Conservation (phyloP, 257 asterid genomes). For the Petunia axillaris region DNA sequence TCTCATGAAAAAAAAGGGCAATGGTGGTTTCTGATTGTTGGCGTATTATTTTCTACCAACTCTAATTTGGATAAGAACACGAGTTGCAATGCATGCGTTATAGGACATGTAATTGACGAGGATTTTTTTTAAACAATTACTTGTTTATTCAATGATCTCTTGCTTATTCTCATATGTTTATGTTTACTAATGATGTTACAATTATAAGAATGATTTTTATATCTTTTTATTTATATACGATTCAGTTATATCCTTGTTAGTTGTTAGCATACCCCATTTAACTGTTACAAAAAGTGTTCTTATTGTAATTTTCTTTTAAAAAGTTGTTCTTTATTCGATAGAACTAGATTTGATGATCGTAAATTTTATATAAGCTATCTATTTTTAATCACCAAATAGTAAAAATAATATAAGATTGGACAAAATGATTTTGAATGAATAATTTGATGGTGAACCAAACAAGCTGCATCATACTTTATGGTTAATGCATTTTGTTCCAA, state of each 20-base stretch:
- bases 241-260: neutral
- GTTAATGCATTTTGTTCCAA: constrained; percentile 20
- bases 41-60: neutral
- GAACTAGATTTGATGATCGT: neutral
- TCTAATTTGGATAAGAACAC: too few relatives aligned
- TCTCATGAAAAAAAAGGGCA: neutral
- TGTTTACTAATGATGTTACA: too few relatives aligned
- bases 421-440: neutral
- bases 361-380: neutral
- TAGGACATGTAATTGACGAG: neutral
- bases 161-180: too few relatives aligned
- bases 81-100: too few relatives aligned
- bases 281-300: neutral
- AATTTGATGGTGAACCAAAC: neutral
- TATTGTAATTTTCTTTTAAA: neutral
- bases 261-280: neutral
- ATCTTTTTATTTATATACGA: neutral
- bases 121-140: neutral
- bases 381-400: neutral
- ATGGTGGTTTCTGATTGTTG: neutral
- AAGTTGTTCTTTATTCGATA: neutral
- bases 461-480: neutral
- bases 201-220: too few relatives aligned
- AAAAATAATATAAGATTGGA: neutral
- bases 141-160: neutral